A percentile compares a stretch with the other conserved stretches of the same genome.
These are phyloP conservation scores for Neltuma alba DNA, from an alignment of 306 rosid species.

Conservation along the genomic window DNA sequence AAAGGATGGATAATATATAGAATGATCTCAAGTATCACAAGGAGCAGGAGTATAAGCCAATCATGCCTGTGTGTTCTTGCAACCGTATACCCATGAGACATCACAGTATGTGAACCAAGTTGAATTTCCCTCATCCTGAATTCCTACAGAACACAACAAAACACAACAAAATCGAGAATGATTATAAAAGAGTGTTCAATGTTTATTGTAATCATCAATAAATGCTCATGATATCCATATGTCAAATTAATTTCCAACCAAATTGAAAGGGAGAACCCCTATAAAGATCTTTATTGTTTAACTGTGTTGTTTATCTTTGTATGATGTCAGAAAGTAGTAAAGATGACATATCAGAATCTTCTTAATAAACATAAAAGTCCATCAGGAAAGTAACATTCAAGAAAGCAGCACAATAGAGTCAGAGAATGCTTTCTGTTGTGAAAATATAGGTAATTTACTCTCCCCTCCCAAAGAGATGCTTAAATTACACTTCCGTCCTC, in stretches of 20 bases:
- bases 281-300: constrained; percentile 6
- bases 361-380: not conserved
- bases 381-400: constrained; percentile 16
- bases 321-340: constrained; percentile 18
- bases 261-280: constrained; percentile 11
- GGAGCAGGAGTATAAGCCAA: constrained; percentile 84
- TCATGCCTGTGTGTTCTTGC: constrained; percentile 77
- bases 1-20: constrained; percentile 65
- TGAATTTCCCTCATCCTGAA: constrained; percentile 65
- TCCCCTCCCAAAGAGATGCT: not conserved
- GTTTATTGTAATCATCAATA: constrained; percentile 7
- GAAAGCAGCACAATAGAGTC: not conserved
- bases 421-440: constrained; percentile 17
- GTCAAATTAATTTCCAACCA: constrained; percentile 11
- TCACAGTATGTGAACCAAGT: constrained; percentile 72
- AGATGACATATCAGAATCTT: constrained; percentile 11
- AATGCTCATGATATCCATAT: not conserved
- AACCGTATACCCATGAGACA: constrained; percentile 72
- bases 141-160: constrained; percentile 36
- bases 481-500: not conserved
- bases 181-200: constrained; percentile 14
- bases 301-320: constrained; percentile 19
- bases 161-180: constrained; percentile 23
- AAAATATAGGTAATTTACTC: not conserved
- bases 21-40: constrained; percentile 46